Base-by-base conservation (phyloP, 805 yeast genomes). In the Clavispora asparagi region DNA sequence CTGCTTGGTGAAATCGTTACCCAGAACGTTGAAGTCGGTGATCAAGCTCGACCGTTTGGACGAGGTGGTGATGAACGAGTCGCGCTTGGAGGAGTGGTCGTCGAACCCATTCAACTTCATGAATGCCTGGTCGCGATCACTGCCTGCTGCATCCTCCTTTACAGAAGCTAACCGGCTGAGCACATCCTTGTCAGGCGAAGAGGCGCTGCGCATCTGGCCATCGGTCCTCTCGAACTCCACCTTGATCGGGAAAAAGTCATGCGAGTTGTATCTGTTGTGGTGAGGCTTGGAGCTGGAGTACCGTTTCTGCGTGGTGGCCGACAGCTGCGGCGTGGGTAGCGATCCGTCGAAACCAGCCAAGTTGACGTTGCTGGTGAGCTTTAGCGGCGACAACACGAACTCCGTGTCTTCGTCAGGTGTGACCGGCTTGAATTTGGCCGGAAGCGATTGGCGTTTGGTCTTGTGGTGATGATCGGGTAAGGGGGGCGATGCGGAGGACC, bases 371-470 rank as follows among this genome's bases (percentile, higher is more conserved):
- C 58, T 55, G 7, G 73, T 61, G 46, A 72, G 55, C 45, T 71
- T 71, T 41, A 72, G 62, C 4, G 77, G 77, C 13, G 74, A 68
- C 35, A 70, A 61, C 32, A 70, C 67, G 53, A 72, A 72, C 19
- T 35, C 44, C 11, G 68, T 67, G 14, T 59, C 62, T 17, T 59
- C 58, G 13, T 60, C 62, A n/a, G 61, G 57, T 1, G 56, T 49
- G 10, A 55, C 40, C 26, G 54, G 41, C 42, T 62, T 61, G 42
- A 68, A 53, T 41, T 58, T 58, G 10, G 60, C 58, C 4, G 75
- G 75, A 36, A 70, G 55, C 6, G 73, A 67, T 51, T 58, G 69
- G 33, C 74, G 51, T 46, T 67, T 65, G 42, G 46, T 46, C 32
- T 57, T 61, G 6, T 62, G 50, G 28, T 46, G 45, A 11, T 69